phyloP scores from a whole-genome alignment of 345 rosid genomes.

The Brassica incana region DNA sequence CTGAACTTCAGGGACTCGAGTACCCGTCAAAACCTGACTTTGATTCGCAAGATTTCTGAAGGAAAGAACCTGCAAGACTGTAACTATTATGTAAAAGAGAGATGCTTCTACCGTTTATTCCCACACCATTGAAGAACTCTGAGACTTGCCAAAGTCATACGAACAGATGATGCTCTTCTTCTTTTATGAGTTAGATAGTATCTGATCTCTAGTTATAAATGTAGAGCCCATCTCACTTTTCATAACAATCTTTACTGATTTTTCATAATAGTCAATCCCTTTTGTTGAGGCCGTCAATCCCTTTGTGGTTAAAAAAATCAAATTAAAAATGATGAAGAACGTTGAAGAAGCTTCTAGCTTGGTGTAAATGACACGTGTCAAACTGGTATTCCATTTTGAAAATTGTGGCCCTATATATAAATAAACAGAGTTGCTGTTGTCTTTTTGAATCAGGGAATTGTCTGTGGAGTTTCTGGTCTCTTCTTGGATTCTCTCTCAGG shows the following conservation, averaged over 20 bases:
- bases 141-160: background rate
- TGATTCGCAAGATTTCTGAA: constrained; percentile 65
- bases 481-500: constrained; percentile 26
- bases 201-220: background rate
- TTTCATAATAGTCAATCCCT: constrained; percentile 1
- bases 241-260: constrained; percentile 7
- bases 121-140: constrained; percentile 1
- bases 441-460: background rate
- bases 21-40: constrained; percentile 84
- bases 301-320: constrained; percentile 3
- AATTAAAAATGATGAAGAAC: constrained; percentile 3
- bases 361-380: constrained; percentile 29
- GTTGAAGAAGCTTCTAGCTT: constrained; percentile 35
- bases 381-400: background rate
- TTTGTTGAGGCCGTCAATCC: background rate
- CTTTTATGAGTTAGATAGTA: background rate
- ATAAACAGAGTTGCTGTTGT: constrained; percentile 2
- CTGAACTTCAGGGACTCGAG: constrained; percentile 88
- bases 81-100: constrained; percentile 18
- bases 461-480: constrained; percentile 21
- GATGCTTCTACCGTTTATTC: constrained; percentile 2
- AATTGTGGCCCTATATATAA: background rate
- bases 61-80: constrained; percentile 5
- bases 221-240: constrained; percentile 24
- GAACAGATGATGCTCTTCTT: background rate